These are phyloP conservation scores for Aureobasidium sp. DNA, from an alignment of 2,329 filamentous ascomycete species.

Conservation along the genomic window DNA sequence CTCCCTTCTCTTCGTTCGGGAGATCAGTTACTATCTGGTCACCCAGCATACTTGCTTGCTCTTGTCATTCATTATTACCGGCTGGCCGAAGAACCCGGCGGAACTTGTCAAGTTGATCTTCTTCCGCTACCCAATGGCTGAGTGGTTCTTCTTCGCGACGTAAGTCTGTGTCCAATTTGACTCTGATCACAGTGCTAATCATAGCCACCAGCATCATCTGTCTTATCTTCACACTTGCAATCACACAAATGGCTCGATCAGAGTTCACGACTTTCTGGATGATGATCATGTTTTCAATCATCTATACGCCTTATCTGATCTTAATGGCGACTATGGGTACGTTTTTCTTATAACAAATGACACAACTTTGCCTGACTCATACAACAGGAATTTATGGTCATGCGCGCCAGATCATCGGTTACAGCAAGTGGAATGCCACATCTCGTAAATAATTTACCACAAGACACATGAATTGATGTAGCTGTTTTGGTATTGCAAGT, in stretches of 20 bases:
- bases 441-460: slow-evolving; percentile 21
- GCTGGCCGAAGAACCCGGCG: slow-evolving; percentile 31
- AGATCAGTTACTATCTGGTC: slow-evolving; percentile 40
- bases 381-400: slow-evolving; percentile 31
- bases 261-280: slow-evolving; percentile 35
- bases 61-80: slow-evolving; percentile 35
- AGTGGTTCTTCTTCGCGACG: slow-evolving; percentile 33
- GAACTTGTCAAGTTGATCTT: slow-evolving; percentile 35
- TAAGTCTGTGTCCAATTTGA: not conserved
- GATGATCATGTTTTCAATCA: slow-evolving; percentile 34
- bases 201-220: slow-evolving; percentile 25
- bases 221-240: slow-evolving; percentile 36
- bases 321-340: slow-evolving; percentile 35
- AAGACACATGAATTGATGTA: no score
- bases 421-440: slow-evolving; percentile 42
- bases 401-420: slow-evolving; percentile 37
- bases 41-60: slow-evolving; percentile 41
- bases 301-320: slow-evolving; percentile 37
- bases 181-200: slow-evolving; percentile 22
- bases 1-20: slow-evolving; percentile 37
- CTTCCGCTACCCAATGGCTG: slow-evolving; percentile 40
- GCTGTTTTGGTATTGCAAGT: no score
- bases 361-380: not conserved
- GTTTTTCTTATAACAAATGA: not conserved
- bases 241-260: slow-evolving; percentile 37